Conservation (phyloP, 208 protist species). For the Sergeia podlipaevii region DNA sequence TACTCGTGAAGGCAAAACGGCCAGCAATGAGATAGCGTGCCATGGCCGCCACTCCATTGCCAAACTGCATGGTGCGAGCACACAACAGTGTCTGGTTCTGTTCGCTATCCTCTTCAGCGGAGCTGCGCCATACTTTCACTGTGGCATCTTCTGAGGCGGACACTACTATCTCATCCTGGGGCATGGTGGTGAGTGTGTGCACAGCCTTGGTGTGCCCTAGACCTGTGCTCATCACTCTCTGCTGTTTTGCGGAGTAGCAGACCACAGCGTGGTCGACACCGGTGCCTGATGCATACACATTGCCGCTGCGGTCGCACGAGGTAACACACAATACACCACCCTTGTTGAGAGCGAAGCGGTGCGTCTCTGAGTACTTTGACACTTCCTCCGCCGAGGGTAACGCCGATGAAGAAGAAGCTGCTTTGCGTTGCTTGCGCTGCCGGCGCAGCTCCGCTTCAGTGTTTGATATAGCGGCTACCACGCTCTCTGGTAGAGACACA, state of each 20-base stretch:
- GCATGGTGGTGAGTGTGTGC: slow-evolving; percentile 25
- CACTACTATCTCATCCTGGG: slow-evolving; percentile 71
- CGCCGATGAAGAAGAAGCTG: neutral
- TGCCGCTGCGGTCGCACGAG: slow-evolving; percentile 3
- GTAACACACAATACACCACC: slow-evolving; percentile 1
- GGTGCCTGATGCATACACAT: slow-evolving; percentile 1
- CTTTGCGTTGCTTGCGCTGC: slow-evolving; percentile 34
- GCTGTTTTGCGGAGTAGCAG: slow-evolving; percentile 26
- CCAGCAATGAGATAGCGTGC: slow-evolving; percentile 24
- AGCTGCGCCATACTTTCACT: slow-evolving; percentile 95
- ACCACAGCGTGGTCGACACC: slow-evolving; percentile 21
- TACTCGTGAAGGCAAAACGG: slow-evolving; percentile 26
- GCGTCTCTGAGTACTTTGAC: slow-evolving; percentile 14
- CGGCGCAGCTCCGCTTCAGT: slow-evolving; percentile 16
- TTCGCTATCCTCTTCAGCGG: slow-evolving; percentile 3
- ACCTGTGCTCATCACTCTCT: slow-evolving; percentile 20
- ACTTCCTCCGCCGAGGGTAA: slow-evolving; percentile 2
- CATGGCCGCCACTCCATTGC: slow-evolving; percentile 24
- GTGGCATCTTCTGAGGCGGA: slow-evolving; percentile 97
- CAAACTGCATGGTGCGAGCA: slow-evolving; percentile 42
- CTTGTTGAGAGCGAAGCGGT: slow-evolving; percentile 12
- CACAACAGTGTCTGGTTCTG: slow-evolving; percentile 24
- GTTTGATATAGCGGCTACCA: slow-evolving; percentile 28
- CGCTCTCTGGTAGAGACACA: slow-evolving; percentile 27
- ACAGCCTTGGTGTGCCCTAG: slow-evolving; percentile 55